A percentile compares a stretch with the other conserved stretches of the same genome.
These are phyloP conservation scores for Pseudisothecium myosuroides DNA, from an alignment of 225 moss, liverwort and hornwort genomes.

Conservation along the genomic window DNA sequence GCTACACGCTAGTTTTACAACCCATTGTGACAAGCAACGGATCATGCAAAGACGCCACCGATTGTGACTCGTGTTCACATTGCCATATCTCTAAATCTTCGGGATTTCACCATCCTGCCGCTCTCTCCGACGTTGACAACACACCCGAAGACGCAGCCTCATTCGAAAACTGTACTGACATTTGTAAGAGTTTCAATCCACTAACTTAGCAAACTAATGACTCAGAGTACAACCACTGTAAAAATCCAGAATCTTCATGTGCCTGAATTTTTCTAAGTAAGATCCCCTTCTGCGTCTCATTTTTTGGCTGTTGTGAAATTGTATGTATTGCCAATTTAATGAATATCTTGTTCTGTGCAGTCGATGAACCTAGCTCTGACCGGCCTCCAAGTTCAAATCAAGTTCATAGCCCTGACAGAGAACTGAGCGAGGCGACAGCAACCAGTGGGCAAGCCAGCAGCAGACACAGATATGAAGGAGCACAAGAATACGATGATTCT, in stretches of 20 bases:
- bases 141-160: neutral
- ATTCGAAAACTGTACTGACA: neutral
- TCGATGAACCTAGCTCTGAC: neutral
- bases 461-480: constrained; percentile 14
- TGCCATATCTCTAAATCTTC: neutral
- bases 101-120: neutral
- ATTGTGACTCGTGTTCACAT: constrained; percentile 13
- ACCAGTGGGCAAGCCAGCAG: neutral
- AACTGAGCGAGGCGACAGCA: neutral
- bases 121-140: neutral
- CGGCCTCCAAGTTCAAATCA: neutral
- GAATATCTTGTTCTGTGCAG: neutral
- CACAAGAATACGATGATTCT: neutral
- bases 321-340: neutral
- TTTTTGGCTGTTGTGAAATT: neutral
- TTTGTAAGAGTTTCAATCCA: neutral
- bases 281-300: neutral
- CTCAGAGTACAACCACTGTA: neutral
- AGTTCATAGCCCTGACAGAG: neutral
- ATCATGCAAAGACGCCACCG: neutral
- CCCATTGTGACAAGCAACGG: constrained; percentile 18
- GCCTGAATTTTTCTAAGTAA: neutral
- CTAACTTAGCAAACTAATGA: no score
- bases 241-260: neutral
- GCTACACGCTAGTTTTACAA: constrained; percentile 35